A percentile compares a stretch with the other conserved stretches of the same genome.
These are phyloP conservation scores for Fusarium sp. DNA, from an alignment of 2,329 filamentous ascomycete genomes.

Conservation along the genomic window DNA sequence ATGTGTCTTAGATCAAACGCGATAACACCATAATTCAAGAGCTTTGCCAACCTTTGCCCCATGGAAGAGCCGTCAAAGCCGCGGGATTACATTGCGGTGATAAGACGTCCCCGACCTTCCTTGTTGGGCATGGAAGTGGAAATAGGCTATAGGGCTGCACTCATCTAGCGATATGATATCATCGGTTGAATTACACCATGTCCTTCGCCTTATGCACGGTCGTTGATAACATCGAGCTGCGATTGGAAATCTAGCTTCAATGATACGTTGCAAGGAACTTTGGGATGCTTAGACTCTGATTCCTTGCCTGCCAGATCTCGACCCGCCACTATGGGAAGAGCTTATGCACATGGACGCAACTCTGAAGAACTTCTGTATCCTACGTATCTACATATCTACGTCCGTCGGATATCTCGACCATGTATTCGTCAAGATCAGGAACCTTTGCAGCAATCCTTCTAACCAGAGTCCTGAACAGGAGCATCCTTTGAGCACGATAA, in stretches of 20 bases:
- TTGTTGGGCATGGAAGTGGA: background rate
- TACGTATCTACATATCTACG: background rate
- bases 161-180: background rate
- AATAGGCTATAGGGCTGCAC: background rate
- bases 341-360: background rate
- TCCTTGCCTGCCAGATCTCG: background rate
- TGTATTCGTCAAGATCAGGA: background rate
- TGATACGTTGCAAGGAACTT: background rate
- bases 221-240: background rate
- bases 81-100: background rate
- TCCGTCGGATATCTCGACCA: no score
- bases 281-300: background rate
- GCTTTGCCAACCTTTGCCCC: background rate
- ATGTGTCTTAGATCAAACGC: background rate
- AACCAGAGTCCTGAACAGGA: background rate
- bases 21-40: background rate
- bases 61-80: background rate
- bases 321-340: background rate
- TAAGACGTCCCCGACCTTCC: background rate
- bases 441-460: background rate
- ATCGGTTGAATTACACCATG: background rate
- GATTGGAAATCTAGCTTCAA: background rate
- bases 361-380: background rate
- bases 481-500: no score
- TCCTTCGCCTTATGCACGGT: background rate